Percentiles rank a stretch among this genome's conserved stretches.
Conservation (phyloP, 352 stramenopile genomes). For the Pythium utonaiense region DNA sequence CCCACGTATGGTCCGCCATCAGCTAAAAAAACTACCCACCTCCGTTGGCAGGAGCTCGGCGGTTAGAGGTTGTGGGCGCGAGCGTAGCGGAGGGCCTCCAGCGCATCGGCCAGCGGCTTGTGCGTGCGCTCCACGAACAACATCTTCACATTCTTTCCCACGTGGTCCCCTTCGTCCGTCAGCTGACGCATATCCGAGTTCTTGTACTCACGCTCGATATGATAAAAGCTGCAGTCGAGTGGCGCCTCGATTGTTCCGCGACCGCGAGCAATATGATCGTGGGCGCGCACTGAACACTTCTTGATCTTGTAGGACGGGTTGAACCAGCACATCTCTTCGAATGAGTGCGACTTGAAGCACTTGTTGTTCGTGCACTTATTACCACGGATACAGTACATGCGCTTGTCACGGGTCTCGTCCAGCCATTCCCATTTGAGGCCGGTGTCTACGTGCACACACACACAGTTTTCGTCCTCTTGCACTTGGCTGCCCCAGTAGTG, state of each 20-base stretch:
- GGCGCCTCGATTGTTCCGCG: conserved; percentile 7
- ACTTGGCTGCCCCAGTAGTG: conserved; percentile 43
- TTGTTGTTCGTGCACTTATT: conserved; percentile 6
- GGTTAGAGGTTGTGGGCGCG: conserved; percentile 10
- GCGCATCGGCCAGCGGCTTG: conserved; percentile 16
- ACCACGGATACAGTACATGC: conserved; percentile 5
- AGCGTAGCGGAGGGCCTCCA: conserved; percentile 15
- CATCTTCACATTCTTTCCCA: conserved; percentile 11
- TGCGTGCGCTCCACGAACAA: conserved; percentile 17
- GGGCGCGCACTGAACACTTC: neutral
- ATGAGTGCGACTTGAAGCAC: conserved; percentile 24
- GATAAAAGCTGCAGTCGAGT: conserved; percentile 7
- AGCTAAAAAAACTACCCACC: neutral
- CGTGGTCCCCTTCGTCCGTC: conserved; percentile 17
- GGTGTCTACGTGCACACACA: conserved; percentile 45
- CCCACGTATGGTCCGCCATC: neutral
- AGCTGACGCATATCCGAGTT: conserved; percentile 9
- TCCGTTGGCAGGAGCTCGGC: no score
- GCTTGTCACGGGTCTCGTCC: conserved; percentile 16
- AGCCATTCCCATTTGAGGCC: conserved; percentile 41
- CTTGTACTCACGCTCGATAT: conserved; percentile 2
- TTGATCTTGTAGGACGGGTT: conserved; percentile 18
- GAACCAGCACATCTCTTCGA: conserved; percentile 25
- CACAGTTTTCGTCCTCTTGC: conserved; percentile 38
- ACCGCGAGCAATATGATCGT: conserved; percentile 7